These are phyloP conservation scores for Plicaturopsis crispa DNA, from an alignment of 768 basidiomycete genomes.

Conservation along the genomic window DNA sequence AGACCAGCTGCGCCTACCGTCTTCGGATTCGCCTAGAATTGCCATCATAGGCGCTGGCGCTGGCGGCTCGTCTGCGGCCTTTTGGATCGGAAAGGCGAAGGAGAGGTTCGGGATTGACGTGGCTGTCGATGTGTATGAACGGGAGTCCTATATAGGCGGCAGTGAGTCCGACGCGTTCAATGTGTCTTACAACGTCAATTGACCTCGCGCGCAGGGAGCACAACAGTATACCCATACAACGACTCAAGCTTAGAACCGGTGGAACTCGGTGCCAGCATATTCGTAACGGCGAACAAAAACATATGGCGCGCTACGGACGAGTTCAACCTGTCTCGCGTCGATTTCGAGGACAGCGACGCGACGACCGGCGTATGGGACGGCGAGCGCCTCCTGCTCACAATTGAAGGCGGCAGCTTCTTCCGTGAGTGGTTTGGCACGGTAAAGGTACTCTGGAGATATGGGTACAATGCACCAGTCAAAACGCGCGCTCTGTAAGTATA, in stretches of 20 bases:
- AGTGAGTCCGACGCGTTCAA: constrained; percentile 70
- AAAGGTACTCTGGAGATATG: constrained; percentile 76
- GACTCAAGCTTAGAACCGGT: constrained; percentile 52
- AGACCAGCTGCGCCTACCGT: constrained; percentile 13
- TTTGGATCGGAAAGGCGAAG: constrained; percentile 76
- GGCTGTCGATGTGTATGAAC: constrained; percentile 82
- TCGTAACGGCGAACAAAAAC: constrained; percentile 70
- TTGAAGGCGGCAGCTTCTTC: constrained; percentile 33
- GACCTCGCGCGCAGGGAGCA: constrained; percentile 59
- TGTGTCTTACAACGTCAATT: too few relatives aligned
- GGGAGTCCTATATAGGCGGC: constrained; percentile 70
- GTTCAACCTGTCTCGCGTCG: constrained; percentile 57
- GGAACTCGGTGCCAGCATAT: constrained; percentile 87
- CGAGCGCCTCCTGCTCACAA: constrained; percentile 54
- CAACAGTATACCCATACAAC: constrained; percentile 64
- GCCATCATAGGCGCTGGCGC: constrained; percentile 92
- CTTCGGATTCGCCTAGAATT: constrained; percentile 33
- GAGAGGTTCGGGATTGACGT: constrained; percentile 61
- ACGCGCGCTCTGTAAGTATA: constrained; percentile 49
- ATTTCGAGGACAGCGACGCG: constrained; percentile 40
- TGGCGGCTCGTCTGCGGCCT: constrained; percentile 76
- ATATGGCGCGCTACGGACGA: constrained; percentile 69
- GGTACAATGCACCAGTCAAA: constrained; percentile 48
- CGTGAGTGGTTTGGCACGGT: constrained; percentile 63
- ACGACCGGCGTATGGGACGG: constrained; percentile 81